Conservation (phyloP, 2,329 filamentous ascomycete species). For the Pyrenophora tritici-repentis region DNA sequence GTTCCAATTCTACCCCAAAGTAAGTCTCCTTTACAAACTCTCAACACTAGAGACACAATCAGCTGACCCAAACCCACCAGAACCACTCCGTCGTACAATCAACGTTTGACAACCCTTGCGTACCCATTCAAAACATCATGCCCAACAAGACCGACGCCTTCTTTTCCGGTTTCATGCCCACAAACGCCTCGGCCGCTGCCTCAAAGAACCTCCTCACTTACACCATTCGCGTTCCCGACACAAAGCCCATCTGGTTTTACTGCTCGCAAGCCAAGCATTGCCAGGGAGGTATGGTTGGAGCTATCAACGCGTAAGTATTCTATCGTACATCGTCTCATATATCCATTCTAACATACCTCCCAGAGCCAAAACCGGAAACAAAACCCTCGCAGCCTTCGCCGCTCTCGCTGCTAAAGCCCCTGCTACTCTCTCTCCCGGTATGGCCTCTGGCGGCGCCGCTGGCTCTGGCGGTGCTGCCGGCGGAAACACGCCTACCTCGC, state of each 20-base stretch:
- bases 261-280: constrained; percentile 78
- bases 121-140: constrained; percentile 59
- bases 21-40: constrained; percentile 20
- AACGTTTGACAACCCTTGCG: constrained; percentile 72
- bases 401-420: constrained; percentile 47
- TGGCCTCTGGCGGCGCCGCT: constrained; percentile 27
- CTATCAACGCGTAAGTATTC: constrained; percentile 71
- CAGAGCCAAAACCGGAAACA: constrained; percentile 42
- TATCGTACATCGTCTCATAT: no score
- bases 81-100: constrained; percentile 85
- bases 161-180: constrained; percentile 69
- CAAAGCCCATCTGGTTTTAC: constrained; percentile 77
- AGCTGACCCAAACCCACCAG: constrained; percentile 29
- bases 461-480: constrained; percentile 18
- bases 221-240: constrained; percentile 71
- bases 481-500: constrained; percentile 14
- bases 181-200: constrained; percentile 42
- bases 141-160: constrained; percentile 60
- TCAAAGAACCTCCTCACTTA: constrained; percentile 63
- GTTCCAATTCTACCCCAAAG: constrained; percentile 59
- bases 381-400: constrained; percentile 43
- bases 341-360: constrained; percentile 20
- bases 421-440: constrained; percentile 51
- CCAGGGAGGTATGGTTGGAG: constrained; percentile 74
- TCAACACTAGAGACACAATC: neutral